These are phyloP conservation scores for Neurospora sp. DNA, from an alignment of 495 filamentous ascomycete species.

Conservation along the genomic window DNA sequence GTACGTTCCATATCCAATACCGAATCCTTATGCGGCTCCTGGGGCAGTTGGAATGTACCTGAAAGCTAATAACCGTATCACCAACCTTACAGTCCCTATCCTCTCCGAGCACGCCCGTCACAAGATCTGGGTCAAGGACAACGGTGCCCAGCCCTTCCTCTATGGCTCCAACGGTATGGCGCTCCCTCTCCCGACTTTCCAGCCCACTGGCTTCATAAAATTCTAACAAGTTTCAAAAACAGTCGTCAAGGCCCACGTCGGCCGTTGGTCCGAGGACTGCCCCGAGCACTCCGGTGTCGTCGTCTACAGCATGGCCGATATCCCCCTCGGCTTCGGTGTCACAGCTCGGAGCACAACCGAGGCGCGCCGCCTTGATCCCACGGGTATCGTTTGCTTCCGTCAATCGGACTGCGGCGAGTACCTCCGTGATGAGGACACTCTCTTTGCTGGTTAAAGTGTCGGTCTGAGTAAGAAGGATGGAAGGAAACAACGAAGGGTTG, in stretches of 20 bases:
- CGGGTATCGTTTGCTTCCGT: slow-evolving; percentile 72
- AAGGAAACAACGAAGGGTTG: not conserved
- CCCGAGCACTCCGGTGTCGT: slow-evolving; percentile 69
- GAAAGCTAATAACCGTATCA: not conserved
- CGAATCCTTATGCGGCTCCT: not conserved
- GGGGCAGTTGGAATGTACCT: not conserved
- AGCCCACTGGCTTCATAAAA: not conserved
- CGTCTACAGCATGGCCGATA: slow-evolving; percentile 67
- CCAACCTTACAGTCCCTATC: slow-evolving; percentile 45
- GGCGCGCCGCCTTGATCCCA: slow-evolving; percentile 73
- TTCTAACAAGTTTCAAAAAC: not conserved
- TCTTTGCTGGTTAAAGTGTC: slow-evolving; percentile 35
- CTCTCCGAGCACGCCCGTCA: slow-evolving; percentile 82
- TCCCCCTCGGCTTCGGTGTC: slow-evolving; percentile 64
- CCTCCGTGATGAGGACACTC: slow-evolving; percentile 62
- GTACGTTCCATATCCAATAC: not conserved
- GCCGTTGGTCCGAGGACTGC: slow-evolving; percentile 78
- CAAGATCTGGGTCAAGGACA: slow-evolving; percentile 90
- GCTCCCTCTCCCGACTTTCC: not conserved
- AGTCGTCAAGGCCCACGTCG: slow-evolving; percentile 85
- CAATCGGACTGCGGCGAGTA: slow-evolving; percentile 91
- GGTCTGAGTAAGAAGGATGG: slow-evolving; percentile 1
- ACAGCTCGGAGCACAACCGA: slow-evolving; percentile 73
- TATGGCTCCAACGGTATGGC: slow-evolving; percentile 46
- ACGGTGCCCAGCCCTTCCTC: slow-evolving; percentile 90